A percentile compares a stretch with the other conserved stretches of the same genome.
phyloP scores from a whole-genome alignment of 2,329 filamentous ascomycete genomes.

The Diaporthe australafricana region DNA sequence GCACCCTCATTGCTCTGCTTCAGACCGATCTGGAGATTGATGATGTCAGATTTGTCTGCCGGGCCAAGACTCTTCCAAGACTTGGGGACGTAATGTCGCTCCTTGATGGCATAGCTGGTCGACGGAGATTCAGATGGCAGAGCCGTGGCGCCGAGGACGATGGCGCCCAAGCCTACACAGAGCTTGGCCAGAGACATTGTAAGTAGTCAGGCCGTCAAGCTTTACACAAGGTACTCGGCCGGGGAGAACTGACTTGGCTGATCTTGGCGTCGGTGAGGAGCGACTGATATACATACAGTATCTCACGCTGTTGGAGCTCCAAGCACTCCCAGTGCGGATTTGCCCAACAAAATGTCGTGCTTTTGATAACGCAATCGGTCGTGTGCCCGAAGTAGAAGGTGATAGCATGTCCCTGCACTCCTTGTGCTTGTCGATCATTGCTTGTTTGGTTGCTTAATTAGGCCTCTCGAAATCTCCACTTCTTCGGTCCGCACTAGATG shows the following conservation, averaged over 20 bases:
- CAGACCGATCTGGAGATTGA: conserved; percentile 36
- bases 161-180: conserved; percentile 3
- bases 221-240: not conserved
- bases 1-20: conserved; percentile 37
- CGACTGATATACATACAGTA: conserved; percentile 16
- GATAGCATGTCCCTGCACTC: not conserved
- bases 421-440: conserved; percentile 5
- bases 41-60: conserved; percentile 25
- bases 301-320: not conserved
- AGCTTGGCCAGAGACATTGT: conserved; percentile 7
- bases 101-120: conserved; percentile 22
- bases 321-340: not conserved
- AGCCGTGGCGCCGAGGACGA: conserved; percentile 4
- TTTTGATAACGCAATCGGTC: conserved; percentile 13
- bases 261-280: conserved; percentile 14
- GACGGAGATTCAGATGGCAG: conserved; percentile 16
- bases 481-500: not conserved
- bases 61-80: conserved; percentile 37
- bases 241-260: not conserved
- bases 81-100: conserved; percentile 31
- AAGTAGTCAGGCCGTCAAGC: not conserved
- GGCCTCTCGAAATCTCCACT: not conserved
- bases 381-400: conserved; percentile 7
- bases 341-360: conserved; percentile 2
- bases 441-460: not conserved